Evolutionary conservation across 2,329 filamentous ascomycete genomes (phyloP).

Genomic region (Aspergillus fumigatus): DNA sequence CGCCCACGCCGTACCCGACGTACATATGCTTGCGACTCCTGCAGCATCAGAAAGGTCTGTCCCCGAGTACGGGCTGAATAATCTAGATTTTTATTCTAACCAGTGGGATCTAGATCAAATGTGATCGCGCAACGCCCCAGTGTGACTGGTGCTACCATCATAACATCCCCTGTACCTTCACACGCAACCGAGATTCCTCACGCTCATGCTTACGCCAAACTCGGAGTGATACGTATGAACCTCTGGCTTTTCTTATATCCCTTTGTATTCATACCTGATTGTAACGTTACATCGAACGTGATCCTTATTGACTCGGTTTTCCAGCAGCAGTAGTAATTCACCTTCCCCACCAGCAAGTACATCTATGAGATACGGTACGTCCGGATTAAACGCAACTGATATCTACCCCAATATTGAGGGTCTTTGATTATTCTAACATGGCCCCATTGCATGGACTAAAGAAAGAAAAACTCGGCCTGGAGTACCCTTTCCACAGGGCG

Average conservation of each 20-base stretch:
- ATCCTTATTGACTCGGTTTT: background rate
- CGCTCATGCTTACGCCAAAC: background rate
- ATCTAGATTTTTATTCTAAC: background rate
- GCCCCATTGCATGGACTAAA: background rate
- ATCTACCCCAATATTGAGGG: background rate
- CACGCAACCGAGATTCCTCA: background rate
- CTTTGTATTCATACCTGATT: background rate
- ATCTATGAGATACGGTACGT: background rate
- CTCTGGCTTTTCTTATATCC: background rate
- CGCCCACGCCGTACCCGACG: conserved; percentile 1
- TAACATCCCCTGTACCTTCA: conserved; percentile 5
- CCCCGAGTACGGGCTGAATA: background rate
- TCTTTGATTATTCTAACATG: background rate
- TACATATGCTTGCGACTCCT: conserved; percentile 5
- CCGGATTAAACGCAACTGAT: background rate
- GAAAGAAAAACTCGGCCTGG: background rate
- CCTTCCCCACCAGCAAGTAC: background rate
- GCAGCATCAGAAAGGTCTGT: conserved; percentile 5
- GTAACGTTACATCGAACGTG: background rate
- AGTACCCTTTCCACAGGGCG: background rate
- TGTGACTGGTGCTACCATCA: conserved; percentile 13
- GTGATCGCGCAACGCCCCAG: conserved; percentile 5
- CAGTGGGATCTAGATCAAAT: conserved; percentile 3
- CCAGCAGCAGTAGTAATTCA: too few species aligned
- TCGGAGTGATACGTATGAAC: background rate